Evolutionary conservation across 129 eudicot genomes (phyloP), one percentile per base, ranked within the genome.

Genomic region (Logfia minima): DNA sequence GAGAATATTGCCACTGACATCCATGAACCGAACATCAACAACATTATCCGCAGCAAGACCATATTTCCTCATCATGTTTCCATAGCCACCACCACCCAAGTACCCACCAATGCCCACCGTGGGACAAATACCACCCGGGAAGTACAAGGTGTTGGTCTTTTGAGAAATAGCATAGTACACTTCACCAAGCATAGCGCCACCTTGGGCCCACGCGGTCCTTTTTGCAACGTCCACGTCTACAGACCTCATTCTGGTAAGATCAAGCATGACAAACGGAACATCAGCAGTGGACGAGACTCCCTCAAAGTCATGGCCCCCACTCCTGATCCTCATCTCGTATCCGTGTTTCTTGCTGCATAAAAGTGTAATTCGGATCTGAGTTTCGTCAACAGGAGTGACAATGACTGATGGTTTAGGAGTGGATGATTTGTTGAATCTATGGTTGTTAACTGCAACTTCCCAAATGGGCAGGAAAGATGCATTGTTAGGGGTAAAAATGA

Each of bases 31-130:
- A 28, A 62, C 66, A 53, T 79, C 71, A 5, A 79, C 29, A n/a
- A 69, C 66, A 71, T 79, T 39, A 60, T 79, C 83, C 2, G 62
- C 77, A 28, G 55, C 77, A 3, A 51, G 23, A 31, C 83, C 83
- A 37, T 79, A 79, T 35, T 71, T 79, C 11, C 83, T 75, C 22
- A 73, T 23, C 35, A 79, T 23, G 22, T 31, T 53, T 5, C 83
- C 83, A 8, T 79, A 79, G 3, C 83, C 83, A 3, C 72, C 83
- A 6, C 26, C 83, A 11, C 77, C 43, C 1, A 79, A 28, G 8
- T 58, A 35, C 23, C 83, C 83, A 62, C 77, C 61, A 14, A 74
- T 65, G 11, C 77, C 83, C n/a, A 79, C 83, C 3, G 83, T 79
- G 6, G 72, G 55, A 43, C 83, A 79, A 4, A 71, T 55, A 45